Conservation (phyloP, 352 stramenopile species). For the Halophytophthora batemanensis region DNA sequence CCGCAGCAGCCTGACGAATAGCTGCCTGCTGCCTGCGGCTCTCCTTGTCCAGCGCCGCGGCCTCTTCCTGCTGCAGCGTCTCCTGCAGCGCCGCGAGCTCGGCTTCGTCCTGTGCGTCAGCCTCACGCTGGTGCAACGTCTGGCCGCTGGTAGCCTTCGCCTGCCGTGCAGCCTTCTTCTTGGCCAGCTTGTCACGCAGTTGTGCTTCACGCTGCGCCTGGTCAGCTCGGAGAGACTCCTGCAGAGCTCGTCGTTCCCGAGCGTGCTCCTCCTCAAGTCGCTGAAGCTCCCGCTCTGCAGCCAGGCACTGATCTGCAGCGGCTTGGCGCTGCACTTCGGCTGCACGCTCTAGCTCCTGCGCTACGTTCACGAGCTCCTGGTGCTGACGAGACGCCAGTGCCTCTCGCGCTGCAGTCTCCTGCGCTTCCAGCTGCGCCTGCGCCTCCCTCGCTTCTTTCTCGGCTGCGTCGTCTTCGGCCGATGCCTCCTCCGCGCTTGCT, state of each 20-base stretch:
- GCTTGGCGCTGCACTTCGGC: constrained; percentile 12
- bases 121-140: constrained; percentile 12
- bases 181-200: constrained; percentile 47
- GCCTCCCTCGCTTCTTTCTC: constrained; percentile 4
- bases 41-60: constrained; percentile 33
- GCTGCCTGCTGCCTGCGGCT: constrained; percentile 35
- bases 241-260: constrained; percentile 27
- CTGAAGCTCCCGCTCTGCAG: constrained; percentile 35
- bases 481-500: not conserved
- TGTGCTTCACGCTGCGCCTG: constrained; percentile 36
- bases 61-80: constrained; percentile 26
- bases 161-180: constrained; percentile 23
- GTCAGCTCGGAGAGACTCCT: constrained; percentile 29
- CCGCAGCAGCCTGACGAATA: constrained; percentile 28
- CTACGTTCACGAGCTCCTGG: constrained; percentile 15
- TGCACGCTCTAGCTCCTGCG: constrained; percentile 33
- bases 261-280: constrained; percentile 48
- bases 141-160: constrained; percentile 21
- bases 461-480: constrained; percentile 2
- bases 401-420: constrained; percentile 12
- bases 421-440: constrained; percentile 22
- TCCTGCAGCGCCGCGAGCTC: constrained; percentile 23
- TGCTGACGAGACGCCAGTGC: constrained; percentile 24
- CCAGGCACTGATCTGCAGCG: constrained; percentile 17
- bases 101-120: constrained; percentile 19